These are phyloP conservation scores for Aechmea fasciata DNA, from an alignment of 176 grass and related monocot species.

Conservation along the genomic window DNA sequence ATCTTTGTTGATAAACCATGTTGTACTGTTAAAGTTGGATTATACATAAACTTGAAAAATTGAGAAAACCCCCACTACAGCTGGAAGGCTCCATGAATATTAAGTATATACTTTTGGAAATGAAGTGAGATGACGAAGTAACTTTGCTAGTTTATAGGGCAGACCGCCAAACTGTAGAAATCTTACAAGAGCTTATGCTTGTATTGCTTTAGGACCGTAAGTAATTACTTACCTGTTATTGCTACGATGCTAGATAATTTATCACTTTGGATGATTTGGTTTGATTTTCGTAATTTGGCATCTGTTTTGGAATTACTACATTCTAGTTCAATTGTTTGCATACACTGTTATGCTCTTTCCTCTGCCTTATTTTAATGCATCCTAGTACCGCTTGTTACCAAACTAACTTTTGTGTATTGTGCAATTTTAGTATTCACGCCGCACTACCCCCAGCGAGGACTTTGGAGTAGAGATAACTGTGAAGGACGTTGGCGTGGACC, in stretches of 20 bases:
- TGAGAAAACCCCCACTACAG: too few species aligned
- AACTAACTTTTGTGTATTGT: not conserved
- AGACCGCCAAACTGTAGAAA: not conserved
- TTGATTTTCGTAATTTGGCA: not conserved
- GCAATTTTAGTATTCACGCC: conserved; percentile 2
- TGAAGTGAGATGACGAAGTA: too few species aligned
- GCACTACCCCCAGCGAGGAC: conserved; percentile 23
- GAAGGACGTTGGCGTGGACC: conserved; percentile 17
- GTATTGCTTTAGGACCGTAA: not conserved
- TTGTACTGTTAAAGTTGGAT: not conserved
- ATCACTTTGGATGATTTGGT: not conserved
- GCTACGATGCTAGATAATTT: not conserved
- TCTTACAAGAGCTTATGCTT: not conserved
- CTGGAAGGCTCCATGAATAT: too few species aligned
- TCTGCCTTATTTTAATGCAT: not conserved
- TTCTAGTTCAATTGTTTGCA: not conserved
- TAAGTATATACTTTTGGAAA: too few species aligned
- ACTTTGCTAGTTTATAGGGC: not conserved
- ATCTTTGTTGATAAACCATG: not conserved
- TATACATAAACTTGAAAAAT: not conserved
- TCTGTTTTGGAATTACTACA: not conserved
- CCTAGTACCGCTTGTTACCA: not conserved
- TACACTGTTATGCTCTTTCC: not conserved
- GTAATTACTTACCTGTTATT: not conserved
- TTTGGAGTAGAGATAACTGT: not conserved